These are phyloP conservation scores for Suaeda aralocaspica DNA, from an alignment of 148 eudicot species.

Conservation along the genomic window DNA sequence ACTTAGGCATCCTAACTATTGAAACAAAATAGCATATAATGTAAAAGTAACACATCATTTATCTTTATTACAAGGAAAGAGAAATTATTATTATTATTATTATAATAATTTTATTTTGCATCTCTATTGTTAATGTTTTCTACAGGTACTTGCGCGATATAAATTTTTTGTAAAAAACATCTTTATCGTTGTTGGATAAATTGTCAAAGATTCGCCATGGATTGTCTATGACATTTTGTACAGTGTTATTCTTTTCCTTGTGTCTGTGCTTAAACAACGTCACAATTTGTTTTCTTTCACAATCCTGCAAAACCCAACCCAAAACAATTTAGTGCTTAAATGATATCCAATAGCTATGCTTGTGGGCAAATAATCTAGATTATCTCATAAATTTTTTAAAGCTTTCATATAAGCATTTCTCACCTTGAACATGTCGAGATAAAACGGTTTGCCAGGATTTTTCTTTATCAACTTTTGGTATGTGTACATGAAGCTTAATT, in stretches of 20 bases:
- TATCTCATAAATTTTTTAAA: no score
- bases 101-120: no score
- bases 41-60: no score
- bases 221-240: conserved; percentile 25
- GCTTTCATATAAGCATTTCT: conserved; percentile 11
- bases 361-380: no score
- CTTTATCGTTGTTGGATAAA: neutral
- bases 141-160: no score
- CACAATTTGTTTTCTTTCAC: conserved; percentile 84
- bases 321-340: conserved; percentile 4
- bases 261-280: conserved; percentile 78
- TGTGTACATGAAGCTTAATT: conserved; percentile 92
- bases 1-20: no score
- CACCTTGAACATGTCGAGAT: conserved; percentile 97
- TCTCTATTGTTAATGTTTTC: no score
- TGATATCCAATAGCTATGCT: neutral
- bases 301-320: conserved; percentile 59
- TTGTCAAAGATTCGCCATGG: neutral
- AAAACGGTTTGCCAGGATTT: conserved; percentile 76
- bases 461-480: conserved; percentile 83
- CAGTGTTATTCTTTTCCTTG: conserved; percentile 47
- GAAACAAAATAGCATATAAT: no score
- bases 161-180: no score
- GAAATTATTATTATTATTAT: no score
- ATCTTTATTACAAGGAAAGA: no score